A percentile compares a stretch with the other conserved stretches of the same genome.
phyloP scores from a whole-genome alignment of 2,329 filamentous ascomycete genomes.

The Aspergillus unguis region DNA sequence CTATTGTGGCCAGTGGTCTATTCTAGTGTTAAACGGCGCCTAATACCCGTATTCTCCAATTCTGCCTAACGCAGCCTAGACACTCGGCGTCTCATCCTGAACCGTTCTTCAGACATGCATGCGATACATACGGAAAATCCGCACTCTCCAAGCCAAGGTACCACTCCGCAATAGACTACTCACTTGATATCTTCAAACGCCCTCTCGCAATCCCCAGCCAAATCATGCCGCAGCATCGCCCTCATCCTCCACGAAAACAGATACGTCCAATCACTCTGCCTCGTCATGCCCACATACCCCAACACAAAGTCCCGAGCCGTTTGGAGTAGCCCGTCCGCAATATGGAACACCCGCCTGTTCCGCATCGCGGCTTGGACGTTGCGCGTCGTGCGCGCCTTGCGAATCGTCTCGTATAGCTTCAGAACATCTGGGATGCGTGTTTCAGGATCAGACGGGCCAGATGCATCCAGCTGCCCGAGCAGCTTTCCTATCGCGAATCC shows the following conservation, averaged over 20 bases:
- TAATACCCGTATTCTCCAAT: no score
- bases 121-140: no score
- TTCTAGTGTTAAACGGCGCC: no score
- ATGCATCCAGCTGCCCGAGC: constrained; percentile 37
- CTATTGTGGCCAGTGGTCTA: no score
- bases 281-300: constrained; percentile 14
- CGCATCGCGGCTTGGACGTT: constrained; percentile 18
- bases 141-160: no score
- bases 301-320: constrained; percentile 14
- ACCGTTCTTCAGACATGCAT: no score
- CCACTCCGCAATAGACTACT: no score
- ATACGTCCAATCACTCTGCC: constrained; percentile 19
- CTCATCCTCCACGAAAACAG: constrained; percentile 16
- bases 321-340: constrained; percentile 18
- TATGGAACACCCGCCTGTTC: constrained; percentile 18
- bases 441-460: background rate
- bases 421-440: background rate
- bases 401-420: constrained; percentile 16
- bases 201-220: constrained; percentile 12
- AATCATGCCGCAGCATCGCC: constrained; percentile 13
- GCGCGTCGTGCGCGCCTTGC: constrained; percentile 17
- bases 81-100: no score
- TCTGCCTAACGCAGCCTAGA: no score
- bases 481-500: constrained; percentile 60
- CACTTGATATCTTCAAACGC: background rate